Evolutionary conservation across 495 filamentous ascomycete genomes (phyloP).

Genomic region (Annulohypoxylon nitens): DNA sequence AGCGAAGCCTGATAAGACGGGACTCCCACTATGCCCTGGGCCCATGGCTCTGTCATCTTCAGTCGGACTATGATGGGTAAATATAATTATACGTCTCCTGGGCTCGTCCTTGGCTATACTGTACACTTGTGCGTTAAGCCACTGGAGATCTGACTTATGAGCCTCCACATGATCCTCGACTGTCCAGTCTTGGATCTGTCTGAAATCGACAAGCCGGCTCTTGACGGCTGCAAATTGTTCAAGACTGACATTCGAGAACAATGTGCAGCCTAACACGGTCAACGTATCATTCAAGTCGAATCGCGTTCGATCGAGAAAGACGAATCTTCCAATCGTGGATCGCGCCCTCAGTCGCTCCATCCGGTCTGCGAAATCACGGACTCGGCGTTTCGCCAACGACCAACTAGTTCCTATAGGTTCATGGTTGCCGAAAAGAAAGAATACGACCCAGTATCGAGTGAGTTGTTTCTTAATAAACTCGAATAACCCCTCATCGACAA

Average conservation of each 20-base stretch:
- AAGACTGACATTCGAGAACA: not conserved
- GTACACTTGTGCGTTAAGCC: not conserved
- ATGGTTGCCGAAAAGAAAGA: not conserved
- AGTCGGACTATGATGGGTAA: not conserved
- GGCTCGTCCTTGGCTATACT: not conserved
- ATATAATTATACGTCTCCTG: not conserved
- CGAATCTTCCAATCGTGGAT: not conserved
- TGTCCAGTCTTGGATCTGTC: slow-evolving; percentile 5
- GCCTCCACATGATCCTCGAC: not conserved
- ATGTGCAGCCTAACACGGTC: not conserved
- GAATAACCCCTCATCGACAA: not conserved
- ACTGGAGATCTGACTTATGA: not conserved
- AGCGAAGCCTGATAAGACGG: not conserved
- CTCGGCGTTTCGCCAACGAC: not conserved
- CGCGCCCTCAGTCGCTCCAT: not conserved
- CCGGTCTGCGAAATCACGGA: not conserved
- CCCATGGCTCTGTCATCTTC: not conserved
- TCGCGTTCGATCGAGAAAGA: slow-evolving; percentile 1
- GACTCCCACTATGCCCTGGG: not conserved
- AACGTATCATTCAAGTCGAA: not conserved
- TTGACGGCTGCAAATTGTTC: not conserved
- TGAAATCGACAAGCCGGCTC: not conserved
- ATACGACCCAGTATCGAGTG: not conserved
- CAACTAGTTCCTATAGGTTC: not conserved
- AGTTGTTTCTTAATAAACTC: slow-evolving; percentile 3